A percentile compares a stretch with the other conserved stretches of the same genome.
Evolutionary conservation across 441 rosid species (phyloP).

Genomic region (Populus tomentosa): DNA sequence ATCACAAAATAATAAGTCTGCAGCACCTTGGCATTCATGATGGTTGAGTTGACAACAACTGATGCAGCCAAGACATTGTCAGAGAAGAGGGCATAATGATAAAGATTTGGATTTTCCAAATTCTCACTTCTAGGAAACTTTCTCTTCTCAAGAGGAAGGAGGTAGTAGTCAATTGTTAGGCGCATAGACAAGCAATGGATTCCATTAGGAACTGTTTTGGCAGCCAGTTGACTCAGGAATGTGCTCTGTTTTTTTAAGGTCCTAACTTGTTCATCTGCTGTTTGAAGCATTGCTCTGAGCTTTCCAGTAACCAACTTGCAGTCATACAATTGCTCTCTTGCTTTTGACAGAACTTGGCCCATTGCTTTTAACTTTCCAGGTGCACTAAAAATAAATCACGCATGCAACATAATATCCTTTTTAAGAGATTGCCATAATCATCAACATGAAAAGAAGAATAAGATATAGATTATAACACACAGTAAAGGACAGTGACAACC

Average conservation of each 20-base stretch:
- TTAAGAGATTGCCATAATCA: constrained; percentile 12
- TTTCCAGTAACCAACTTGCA: constrained; percentile 90
- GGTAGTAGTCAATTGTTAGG: constrained; percentile 85
- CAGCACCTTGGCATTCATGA: constrained; percentile 83
- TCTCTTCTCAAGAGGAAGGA: constrained; percentile 85
- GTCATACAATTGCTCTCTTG: constrained; percentile 78
- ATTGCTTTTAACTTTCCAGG: constrained; percentile 76
- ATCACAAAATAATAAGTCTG: constrained; percentile 11
- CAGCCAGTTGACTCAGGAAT: constrained; percentile 97
- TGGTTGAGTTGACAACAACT: constrained; percentile 93
- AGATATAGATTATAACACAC: constrained; percentile 6
- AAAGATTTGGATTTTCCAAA: constrained; percentile 71
- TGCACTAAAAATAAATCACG: constrained; percentile 42
- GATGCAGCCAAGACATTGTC: constrained; percentile 99
- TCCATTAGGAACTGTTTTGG: constrained; percentile 89
- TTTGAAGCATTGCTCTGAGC: constrained; percentile 98
- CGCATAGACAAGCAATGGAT: constrained; percentile 97
- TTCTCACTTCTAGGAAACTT: constrained; percentile 79
- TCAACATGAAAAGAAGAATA: constrained; percentile 6
- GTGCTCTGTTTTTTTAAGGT: constrained; percentile 98
- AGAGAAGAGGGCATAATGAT: constrained; percentile 94
- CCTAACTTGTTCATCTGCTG: constrained; percentile 96
- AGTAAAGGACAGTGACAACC: constrained; percentile 4
- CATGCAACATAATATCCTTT: constrained; percentile 4
- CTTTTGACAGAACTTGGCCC: constrained; percentile 85